Base-by-base conservation (phyloP, 495 filamentous ascomycete species). In the Tuber borchii region DNA sequence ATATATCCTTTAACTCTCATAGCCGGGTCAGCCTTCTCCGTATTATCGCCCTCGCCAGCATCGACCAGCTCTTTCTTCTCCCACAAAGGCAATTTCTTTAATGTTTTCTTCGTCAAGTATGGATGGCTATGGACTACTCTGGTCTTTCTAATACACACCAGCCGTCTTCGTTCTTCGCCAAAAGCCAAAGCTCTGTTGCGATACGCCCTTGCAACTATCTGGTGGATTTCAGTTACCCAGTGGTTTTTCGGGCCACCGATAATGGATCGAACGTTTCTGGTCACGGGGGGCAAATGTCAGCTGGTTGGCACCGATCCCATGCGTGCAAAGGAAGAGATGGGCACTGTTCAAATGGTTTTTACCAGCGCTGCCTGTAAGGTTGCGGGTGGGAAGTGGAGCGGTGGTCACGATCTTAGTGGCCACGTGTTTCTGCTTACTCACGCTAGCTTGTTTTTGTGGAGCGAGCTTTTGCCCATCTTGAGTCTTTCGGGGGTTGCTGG, bases 241-340 rank as follows among this genome's bases (percentile, higher is more conserved):
- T 97, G 95, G 95, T 97, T 91, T 83, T 97, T 99, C 79, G 95
- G 95, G 0, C 90, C 95, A 34, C 86, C 93, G 10, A 85, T 98
- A 19, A 95, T 97, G 78, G 95, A 99, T 83, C 88, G 94, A 4
- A 87, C 90, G 14, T 99, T 98, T 77, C 82, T 88, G 20, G 84
- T 92, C 78, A 96, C 92, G 0, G 95, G 95, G 0, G 95, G 95
- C 2, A 87, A 87, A 79, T 99, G 95, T 78, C 89, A 91, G 79
- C 83, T 86, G 68, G 84, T 85, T 26, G 72, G 69, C 34, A 73
- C 61, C 78, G 84, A 79, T 70, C 85, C 37, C 82, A 81, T 43
- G 69, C 73, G 8, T 19, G 31, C 72, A 69, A 74, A 77, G 17
- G 83, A 81, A 40, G 83, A 84, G 16, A 80, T 87, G 71, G 85